These are phyloP conservation scores for Tilletiaria anomala DNA, from an alignment of 1,284 basidiomycete genomes.

Conservation along the genomic window DNA sequence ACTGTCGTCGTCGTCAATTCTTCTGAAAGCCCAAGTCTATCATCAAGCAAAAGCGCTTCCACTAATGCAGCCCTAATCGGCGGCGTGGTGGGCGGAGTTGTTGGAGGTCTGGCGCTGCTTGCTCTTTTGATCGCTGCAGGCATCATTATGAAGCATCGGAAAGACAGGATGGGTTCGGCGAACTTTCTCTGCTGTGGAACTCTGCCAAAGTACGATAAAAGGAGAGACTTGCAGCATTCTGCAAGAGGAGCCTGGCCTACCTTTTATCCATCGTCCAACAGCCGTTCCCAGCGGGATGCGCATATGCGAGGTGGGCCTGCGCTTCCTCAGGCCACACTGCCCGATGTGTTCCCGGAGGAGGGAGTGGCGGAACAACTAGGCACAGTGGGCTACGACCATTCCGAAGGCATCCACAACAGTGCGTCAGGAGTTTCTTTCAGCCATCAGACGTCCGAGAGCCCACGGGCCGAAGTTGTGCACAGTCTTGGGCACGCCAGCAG, in stretches of 20 bases:
- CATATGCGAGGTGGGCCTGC: background rate
- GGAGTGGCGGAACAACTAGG: no score
- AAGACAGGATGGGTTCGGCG: conserved; percentile 17
- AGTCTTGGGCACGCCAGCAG: no score
- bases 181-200: conserved; percentile 28
- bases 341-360: no score
- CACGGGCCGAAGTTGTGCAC: no score
- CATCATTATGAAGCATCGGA: conserved; percentile 11
- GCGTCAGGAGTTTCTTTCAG: no score
- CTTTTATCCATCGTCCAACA: conserved; percentile 11
- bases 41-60: conserved; percentile 8
- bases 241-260: conserved; percentile 24
- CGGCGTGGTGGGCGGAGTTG: conserved; percentile 26
- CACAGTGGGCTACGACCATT: no score
- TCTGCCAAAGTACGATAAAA: no score
- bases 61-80: conserved; percentile 24
- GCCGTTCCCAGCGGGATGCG: background rate
- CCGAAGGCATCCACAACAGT: no score
- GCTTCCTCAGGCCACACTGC: background rate
- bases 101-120: conserved; percentile 19
- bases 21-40: conserved; percentile 8
- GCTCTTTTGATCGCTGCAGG: conserved; percentile 9
- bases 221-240: no score
- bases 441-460: no score
- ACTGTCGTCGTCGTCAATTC: conserved; percentile 13